Evolutionary conservation across 2,329 filamentous ascomycete genomes (phyloP).

Genomic region (Aspergillus carbonarius): DNA sequence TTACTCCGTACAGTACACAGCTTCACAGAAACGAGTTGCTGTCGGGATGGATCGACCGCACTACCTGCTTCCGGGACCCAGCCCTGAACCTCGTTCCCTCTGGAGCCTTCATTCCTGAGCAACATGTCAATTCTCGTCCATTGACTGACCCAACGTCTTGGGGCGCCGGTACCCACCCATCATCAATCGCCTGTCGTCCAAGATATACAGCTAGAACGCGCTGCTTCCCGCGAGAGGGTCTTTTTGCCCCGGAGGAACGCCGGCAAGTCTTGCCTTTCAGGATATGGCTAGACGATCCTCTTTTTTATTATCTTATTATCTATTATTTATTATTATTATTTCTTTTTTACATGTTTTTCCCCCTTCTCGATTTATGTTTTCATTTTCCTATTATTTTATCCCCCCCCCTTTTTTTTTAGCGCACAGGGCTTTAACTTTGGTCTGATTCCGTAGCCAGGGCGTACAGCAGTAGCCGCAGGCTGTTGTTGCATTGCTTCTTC

Average conservation of each 20-base stretch:
- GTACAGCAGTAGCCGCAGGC: conserved; percentile 25
- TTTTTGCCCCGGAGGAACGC: conserved; percentile 10
- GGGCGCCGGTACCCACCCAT: conserved; percentile 22
- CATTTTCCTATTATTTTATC: neutral
- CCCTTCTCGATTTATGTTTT: conserved; percentile 4
- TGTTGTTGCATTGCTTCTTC: conserved; percentile 24
- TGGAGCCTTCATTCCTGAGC: conserved; percentile 12
- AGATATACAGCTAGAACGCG: conserved; percentile 18
- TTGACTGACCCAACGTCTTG: conserved; percentile 25
- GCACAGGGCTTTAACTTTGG: conserved; percentile 3
- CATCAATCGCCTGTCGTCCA: conserved; percentile 14
- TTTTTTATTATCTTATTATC: neutral
- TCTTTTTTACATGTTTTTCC: neutral
- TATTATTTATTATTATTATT: neutral
- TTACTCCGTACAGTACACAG: conserved; percentile 14
- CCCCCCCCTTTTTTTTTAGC: neutral
- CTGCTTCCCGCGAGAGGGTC: conserved; percentile 18
- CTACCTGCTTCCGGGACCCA: conserved; percentile 20
- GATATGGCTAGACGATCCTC: neutral
- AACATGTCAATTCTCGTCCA: conserved; percentile 18
- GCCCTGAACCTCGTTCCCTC: conserved; percentile 18
- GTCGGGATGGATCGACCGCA: conserved; percentile 22
- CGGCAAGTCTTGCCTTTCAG: conserved; percentile 12
- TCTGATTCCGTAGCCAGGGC: conserved; percentile 16
- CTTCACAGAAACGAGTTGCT: conserved; percentile 13